Evolutionary conservation across 2,329 filamentous ascomycete genomes (phyloP).

Genomic region (Fusarium palustre): DNA sequence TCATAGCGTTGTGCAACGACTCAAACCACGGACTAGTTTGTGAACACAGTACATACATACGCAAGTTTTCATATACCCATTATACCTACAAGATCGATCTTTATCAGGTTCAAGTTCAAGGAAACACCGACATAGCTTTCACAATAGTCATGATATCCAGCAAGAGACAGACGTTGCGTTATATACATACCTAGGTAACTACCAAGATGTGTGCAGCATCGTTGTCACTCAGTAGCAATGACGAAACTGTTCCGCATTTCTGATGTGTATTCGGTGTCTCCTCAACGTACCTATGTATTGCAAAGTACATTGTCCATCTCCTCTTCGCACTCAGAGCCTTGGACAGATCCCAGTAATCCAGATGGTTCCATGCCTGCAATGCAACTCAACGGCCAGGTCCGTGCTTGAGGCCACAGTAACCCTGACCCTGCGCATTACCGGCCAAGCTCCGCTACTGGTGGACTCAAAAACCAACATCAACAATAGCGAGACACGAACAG

Average conservation of each 20-base stretch:
- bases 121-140: not conserved
- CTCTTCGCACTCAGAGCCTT: constrained; percentile 2
- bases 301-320: constrained; percentile 9
- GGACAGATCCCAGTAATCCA: constrained; percentile 30
- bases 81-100: not conserved
- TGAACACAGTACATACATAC: constrained; percentile 8
- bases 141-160: not conserved
- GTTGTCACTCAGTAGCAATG: not conserved
- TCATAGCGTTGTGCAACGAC: constrained; percentile 22
- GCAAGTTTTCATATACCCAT: constrained; percentile 1
- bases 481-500: constrained; percentile 7
- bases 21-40: constrained; percentile 18
- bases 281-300: not conserved
- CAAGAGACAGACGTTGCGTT: not conserved
- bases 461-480: constrained; percentile 16
- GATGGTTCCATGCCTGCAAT: constrained; percentile 29
- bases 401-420: constrained; percentile 27
- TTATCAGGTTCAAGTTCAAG: not conserved
- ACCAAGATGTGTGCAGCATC: not conserved
- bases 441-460: constrained; percentile 38
- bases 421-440: constrained; percentile 24
- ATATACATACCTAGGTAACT: too few species aligned
- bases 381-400: constrained; percentile 27
- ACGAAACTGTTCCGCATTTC: not conserved
- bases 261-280: not conserved